Evolutionary conservation across 1,139 yeast species (phyloP), one percentile per base, ranked within the genome.

Genomic region (Trichomonascaceae sp.): DNA sequence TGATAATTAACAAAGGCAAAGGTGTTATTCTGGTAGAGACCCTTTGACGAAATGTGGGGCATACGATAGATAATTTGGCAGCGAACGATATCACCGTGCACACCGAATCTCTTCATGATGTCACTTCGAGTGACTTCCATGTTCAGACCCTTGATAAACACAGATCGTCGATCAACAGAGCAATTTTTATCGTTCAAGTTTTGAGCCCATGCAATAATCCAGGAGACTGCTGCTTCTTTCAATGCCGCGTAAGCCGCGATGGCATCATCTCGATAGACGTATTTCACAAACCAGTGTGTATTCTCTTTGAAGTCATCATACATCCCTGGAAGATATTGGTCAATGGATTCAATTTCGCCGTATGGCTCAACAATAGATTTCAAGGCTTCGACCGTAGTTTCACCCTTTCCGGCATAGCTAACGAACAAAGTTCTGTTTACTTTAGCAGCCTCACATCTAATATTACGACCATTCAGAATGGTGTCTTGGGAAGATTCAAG

Each of bases 401-500:
- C 48, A 10, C 52, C 60, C 32, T 51, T 48, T 27, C 55, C 57
- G 3, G 66, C 63, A 9, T 47, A 22, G 20, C 47, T 20, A 13
- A 63, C 59, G 64, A 82, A 86, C 52, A 91, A 73, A 13, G 97
- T 90, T 60, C 97, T 77, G 69, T 91, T 91, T 47, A 90, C 96
- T 63, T 87, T 84, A 1, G 98, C 98, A 15, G 84, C 85, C 69
- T 91, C 97, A 70, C 96, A 88, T 56, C 97, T 79, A 54, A 91
- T 81, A 9, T 81, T 76, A 64, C 96, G 78, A 12, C 90, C 95
- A 66, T 87, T 82, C 53, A 91, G 71, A 6, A 74, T 66, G 4
- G 88, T 76, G 52, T 85, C 84, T 61, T 87, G 93, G 9, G 89
- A 96, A 53, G 77, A 74, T 45, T 69, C 70, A 53, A 90, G 78